These are phyloP conservation scores for Parafenestella ontariensis DNA, from an alignment of 2,329 filamentous ascomycete genomes.

Conservation along the genomic window DNA sequence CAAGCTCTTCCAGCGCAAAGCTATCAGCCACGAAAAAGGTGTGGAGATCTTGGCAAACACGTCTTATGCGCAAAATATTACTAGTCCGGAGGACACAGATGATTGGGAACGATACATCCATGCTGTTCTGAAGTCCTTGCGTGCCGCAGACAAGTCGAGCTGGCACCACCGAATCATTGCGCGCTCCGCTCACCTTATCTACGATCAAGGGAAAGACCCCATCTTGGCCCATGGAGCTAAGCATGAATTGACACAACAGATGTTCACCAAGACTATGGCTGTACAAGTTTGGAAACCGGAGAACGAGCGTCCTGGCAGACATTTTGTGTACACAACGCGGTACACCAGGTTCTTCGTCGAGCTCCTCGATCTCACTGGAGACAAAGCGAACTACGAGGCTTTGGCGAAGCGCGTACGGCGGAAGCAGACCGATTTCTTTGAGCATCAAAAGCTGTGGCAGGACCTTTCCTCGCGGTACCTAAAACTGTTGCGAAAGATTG, in stretches of 20 bases:
- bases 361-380: slow-evolving; percentile 75
- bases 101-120: slow-evolving; percentile 69
- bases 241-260: slow-evolving; percentile 79
- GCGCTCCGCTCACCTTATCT: slow-evolving; percentile 70
- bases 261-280: slow-evolving; percentile 94
- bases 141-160: slow-evolving; percentile 83
- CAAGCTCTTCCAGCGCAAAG: slow-evolving; percentile 71
- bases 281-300: slow-evolving; percentile 97
- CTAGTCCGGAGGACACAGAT: slow-evolving; percentile 56
- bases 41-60: slow-evolving; percentile 60
- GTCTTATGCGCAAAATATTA: slow-evolving; percentile 62
- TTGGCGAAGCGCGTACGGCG: slow-evolving; percentile 81
- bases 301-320: slow-evolving; percentile 80
- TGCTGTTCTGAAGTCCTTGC: slow-evolving; percentile 65
- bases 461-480: slow-evolving; percentile 66
- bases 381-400: slow-evolving; percentile 77
- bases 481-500: slow-evolving; percentile 64
- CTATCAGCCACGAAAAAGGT: slow-evolving; percentile 56
- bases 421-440: slow-evolving; percentile 76
- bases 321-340: slow-evolving; percentile 89
- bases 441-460: slow-evolving; percentile 69
- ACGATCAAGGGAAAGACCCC: slow-evolving; percentile 62
- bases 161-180: slow-evolving; percentile 95
- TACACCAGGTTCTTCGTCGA: slow-evolving; percentile 84
- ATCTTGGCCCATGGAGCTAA: slow-evolving; percentile 68